Evolutionary conservation across 371 early-diverging fungal genomes (phyloP).

Genomic region (Coemansia sp.): DNA sequence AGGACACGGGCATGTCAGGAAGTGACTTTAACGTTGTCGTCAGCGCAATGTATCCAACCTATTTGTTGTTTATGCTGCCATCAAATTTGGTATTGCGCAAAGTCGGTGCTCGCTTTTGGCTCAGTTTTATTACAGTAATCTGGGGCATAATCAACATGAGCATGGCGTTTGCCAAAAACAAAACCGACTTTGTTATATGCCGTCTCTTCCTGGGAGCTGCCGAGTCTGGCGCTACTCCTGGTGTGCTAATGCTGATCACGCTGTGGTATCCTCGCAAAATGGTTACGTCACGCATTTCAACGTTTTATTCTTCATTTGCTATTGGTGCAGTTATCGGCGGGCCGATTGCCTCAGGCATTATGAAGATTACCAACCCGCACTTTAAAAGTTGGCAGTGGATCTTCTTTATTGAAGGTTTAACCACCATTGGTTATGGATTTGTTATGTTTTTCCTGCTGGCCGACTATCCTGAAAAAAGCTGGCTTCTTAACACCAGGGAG

Average conservation of each 20-base stretch:
- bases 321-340: constrained; percentile 58
- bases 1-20: constrained; percentile 14
- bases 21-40: constrained; percentile 36
- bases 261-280: constrained; percentile 51
- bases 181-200: constrained; percentile 53
- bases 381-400: constrained; percentile 54
- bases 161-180: constrained; percentile 61
- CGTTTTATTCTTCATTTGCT: constrained; percentile 52
- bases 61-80: constrained; percentile 52
- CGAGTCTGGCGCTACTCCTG: constrained; percentile 65
- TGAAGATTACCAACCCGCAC: constrained; percentile 46
- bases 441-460: constrained; percentile 64
- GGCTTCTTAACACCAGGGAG: constrained; percentile 50
- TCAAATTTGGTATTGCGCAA: constrained; percentile 60
- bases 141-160: constrained; percentile 60
- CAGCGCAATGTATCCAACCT: constrained; percentile 34
- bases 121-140: constrained; percentile 55
- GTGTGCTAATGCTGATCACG: constrained; percentile 44
- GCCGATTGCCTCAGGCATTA: constrained; percentile 61
- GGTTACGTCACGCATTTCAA: constrained; percentile 47
- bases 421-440: constrained; percentile 62
- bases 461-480: constrained; percentile 69
- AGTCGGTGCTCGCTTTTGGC: constrained; percentile 58
- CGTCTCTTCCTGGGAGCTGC: constrained; percentile 59
- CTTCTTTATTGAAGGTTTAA: constrained; percentile 73